Conservation (phyloP, 305 asterid species). For the Nicotiana rustica region DNA sequence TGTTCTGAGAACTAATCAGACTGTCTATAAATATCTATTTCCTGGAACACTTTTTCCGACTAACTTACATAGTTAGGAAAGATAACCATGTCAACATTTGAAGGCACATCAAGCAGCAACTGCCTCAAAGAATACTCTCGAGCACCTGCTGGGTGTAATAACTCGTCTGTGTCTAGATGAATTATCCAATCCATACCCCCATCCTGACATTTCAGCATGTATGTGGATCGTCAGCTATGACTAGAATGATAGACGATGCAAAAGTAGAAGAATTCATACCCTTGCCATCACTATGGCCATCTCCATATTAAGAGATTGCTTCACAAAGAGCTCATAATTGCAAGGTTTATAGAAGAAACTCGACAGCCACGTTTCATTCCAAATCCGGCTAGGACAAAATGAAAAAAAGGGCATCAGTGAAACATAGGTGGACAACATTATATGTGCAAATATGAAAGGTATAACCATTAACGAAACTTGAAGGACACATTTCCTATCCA, state of each 20-base stretch:
- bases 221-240: slow-evolving; percentile 31
- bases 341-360: slow-evolving; percentile 87
- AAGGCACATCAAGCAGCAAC: slow-evolving; percentile 72
- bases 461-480: not conserved
- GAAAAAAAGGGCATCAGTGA: slow-evolving; percentile 32
- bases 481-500: not conserved
- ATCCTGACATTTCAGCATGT: slow-evolving; percentile 56
- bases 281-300: slow-evolving; percentile 95
- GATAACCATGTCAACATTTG: slow-evolving; percentile 77
- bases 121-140: slow-evolving; percentile 84
- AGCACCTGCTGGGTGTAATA: slow-evolving; percentile 90
- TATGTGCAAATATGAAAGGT: slow-evolving; percentile 21
- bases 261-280: slow-evolving; percentile 56
- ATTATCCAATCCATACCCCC: slow-evolving; percentile 93
- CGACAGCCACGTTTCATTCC: slow-evolving; percentile 78
- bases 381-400: slow-evolving; percentile 67
- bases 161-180: slow-evolving; percentile 93
- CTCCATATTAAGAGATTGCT: slow-evolving; percentile 95
- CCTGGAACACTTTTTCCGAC: slow-evolving; percentile 17
- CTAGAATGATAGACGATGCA: not conserved
- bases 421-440: slow-evolving; percentile 12
- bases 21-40: not conserved
- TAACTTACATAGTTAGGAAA: slow-evolving; percentile 87
- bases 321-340: slow-evolving; percentile 95
- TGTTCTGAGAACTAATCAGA: slow-evolving; percentile 27